These are phyloP conservation scores for Exidia glandulosa DNA, from an alignment of 768 basidiomycete genomes.

Conservation along the genomic window DNA sequence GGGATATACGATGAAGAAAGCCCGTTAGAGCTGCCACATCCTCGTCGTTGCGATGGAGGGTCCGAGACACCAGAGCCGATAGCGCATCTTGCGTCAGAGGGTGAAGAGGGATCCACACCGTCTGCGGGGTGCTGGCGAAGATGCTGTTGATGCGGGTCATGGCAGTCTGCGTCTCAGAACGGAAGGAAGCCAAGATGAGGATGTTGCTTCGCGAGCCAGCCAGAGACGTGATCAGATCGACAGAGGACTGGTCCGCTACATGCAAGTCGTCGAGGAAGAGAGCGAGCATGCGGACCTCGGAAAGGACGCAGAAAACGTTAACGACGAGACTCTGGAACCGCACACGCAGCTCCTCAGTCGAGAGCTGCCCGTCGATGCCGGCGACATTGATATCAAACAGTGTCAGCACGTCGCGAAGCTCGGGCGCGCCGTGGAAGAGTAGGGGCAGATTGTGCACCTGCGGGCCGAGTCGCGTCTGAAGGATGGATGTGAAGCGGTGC, in stretches of 20 bases:
- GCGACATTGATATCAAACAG: slow-evolving; percentile 43
- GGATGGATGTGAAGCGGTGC: slow-evolving; percentile 48
- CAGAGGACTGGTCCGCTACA: slow-evolving; percentile 59
- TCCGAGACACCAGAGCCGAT: slow-evolving; percentile 48
- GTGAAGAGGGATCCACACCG: slow-evolving; percentile 59
- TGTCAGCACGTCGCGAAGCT: slow-evolving; percentile 50
- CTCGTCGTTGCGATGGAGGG: slow-evolving; percentile 47
- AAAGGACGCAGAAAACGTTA: slow-evolving; percentile 56
- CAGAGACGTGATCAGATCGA: slow-evolving; percentile 55
- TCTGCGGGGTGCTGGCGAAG: slow-evolving; percentile 45
- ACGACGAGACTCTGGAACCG: slow-evolving; percentile 63
- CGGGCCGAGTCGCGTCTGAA: slow-evolving; percentile 54
- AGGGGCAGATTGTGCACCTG: slow-evolving; percentile 60
- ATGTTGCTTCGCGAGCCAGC: slow-evolving; percentile 56
- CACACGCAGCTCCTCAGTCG: slow-evolving; percentile 51
- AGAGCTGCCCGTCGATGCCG: slow-evolving; percentile 41
- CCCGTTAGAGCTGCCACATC: slow-evolving; percentile 43
- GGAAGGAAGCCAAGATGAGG: slow-evolving; percentile 48
- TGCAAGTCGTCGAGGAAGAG: slow-evolving; percentile 66
- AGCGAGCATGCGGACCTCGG: slow-evolving; percentile 59
- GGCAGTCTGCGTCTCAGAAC: not conserved
- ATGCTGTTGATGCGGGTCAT: slow-evolving; percentile 31
- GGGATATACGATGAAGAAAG: slow-evolving; percentile 45
- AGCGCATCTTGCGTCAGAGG: slow-evolving; percentile 48
- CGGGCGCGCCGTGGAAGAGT: slow-evolving; percentile 60